These are phyloP conservation scores for Stemphylium vesicarium DNA, from an alignment of 2,329 filamentous ascomycete genomes.

Conservation along the genomic window DNA sequence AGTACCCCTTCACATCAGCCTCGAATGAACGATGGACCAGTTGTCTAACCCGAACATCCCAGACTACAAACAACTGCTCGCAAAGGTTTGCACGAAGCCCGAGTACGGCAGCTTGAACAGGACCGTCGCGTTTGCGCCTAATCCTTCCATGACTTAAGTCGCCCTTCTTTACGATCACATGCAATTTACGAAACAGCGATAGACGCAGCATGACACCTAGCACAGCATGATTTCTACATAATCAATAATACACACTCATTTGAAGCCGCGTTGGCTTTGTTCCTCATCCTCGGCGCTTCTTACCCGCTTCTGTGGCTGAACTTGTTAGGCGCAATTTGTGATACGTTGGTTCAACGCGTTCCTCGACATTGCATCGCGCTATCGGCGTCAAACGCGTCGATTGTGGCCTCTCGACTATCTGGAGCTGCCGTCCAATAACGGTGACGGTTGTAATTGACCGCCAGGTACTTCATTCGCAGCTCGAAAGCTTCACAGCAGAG, in stretches of 20 bases:
- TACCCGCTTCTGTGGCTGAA: not conserved
- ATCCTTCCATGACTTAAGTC: not conserved
- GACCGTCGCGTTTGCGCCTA: constrained; percentile 12
- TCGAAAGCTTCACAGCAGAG: not conserved
- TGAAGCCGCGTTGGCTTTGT: not conserved
- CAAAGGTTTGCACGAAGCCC: constrained; percentile 13
- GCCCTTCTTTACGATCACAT: not conserved
- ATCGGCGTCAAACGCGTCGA: not conserved
- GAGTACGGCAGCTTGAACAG: constrained; percentile 18
- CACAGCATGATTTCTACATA: constrained; percentile 3
- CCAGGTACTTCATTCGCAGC: not conserved
- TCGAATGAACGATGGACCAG: too few species aligned
- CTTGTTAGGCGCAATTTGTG: not conserved
- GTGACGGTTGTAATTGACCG: not conserved
- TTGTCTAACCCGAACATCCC: not conserved
- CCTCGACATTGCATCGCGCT: not conserved
- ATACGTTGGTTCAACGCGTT: not conserved
- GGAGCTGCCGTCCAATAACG: not conserved
- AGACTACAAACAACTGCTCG: constrained; percentile 28
- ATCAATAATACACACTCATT: constrained; percentile 13
- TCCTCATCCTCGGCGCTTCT: not conserved
- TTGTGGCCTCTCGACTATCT: not conserved
- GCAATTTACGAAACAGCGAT: constrained; percentile 8
- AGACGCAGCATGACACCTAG: not conserved
- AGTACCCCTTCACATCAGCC: not conserved